phyloP scores from a whole-genome alignment of 257 asterid species.

The Ehretia macrophylla region DNA sequence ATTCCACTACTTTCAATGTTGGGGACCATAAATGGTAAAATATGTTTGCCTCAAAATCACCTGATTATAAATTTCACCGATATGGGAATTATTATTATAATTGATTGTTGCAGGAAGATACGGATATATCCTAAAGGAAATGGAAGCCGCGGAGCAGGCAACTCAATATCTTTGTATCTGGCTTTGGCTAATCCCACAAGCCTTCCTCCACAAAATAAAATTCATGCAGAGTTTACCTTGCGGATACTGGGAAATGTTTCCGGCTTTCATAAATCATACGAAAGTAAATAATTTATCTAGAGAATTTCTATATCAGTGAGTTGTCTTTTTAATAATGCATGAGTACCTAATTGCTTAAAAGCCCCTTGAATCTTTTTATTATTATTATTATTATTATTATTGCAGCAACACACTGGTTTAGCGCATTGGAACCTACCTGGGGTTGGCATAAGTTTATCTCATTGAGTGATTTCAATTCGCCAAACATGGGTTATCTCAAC shows the following conservation, averaged over 20 bases:
- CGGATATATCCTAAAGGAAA: slow-evolving; percentile 56
- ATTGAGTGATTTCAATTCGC: slow-evolving; percentile 25
- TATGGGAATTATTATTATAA: not conserved
- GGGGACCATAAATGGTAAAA: slow-evolving; percentile 48
- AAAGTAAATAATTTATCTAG: slow-evolving; percentile 31
- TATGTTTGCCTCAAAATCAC: not conserved
- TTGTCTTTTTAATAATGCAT: not conserved
- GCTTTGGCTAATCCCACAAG: slow-evolving; percentile 47
- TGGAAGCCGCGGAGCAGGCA: slow-evolving; percentile 47
- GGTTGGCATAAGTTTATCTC: slow-evolving; percentile 67
- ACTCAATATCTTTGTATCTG: slow-evolving; percentile 47
- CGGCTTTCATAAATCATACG: slow-evolving; percentile 33
- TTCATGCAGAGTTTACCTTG: slow-evolving; percentile 53
- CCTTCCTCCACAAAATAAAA: slow-evolving; percentile 31
- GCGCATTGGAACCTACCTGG: slow-evolving; percentile 27
- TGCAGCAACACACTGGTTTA: slow-evolving; percentile 71
- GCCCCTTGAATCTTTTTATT: not conserved
- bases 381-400: not conserved
- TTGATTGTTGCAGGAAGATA: slow-evolving; percentile 46
- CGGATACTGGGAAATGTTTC: slow-evolving; percentile 48
- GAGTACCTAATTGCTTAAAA: not conserved
- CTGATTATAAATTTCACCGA: no score
- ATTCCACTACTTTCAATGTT: slow-evolving; percentile 48
- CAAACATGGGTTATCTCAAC: slow-evolving; percentile 29
- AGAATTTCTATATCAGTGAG: not conserved